Evolutionary conservation across 2,329 filamentous ascomycete species (phyloP).

Genomic region (Elsinoe perseae): DNA sequence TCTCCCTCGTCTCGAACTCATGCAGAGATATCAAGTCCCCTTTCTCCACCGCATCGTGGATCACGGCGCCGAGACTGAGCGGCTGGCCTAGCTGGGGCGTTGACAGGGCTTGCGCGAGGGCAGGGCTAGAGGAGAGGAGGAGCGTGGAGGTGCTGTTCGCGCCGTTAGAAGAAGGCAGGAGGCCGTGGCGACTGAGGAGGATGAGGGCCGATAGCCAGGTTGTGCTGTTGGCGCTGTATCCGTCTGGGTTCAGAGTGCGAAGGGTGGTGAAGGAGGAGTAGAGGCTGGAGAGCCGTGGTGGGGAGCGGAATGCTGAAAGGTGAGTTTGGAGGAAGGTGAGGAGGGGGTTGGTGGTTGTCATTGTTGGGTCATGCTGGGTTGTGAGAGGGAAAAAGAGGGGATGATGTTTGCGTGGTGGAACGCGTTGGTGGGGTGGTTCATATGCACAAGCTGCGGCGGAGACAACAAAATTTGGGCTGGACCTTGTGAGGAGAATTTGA

Average conservation of each 20-base stretch:
- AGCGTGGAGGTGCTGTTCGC: slow-evolving; percentile 27
- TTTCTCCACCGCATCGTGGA: slow-evolving; percentile 64
- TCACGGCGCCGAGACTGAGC: slow-evolving; percentile 67
- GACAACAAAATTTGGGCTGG: not conserved
- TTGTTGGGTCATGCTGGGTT: not conserved
- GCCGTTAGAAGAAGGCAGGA: slow-evolving; percentile 39
- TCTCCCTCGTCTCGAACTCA: slow-evolving; percentile 57
- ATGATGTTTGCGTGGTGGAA: not conserved
- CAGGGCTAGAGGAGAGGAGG: slow-evolving; percentile 48
- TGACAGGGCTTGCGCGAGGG: slow-evolving; percentile 63
- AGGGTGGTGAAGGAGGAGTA: slow-evolving; percentile 81
- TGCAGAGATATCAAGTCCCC: slow-evolving; percentile 62
- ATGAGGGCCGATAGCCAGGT: slow-evolving; percentile 72
- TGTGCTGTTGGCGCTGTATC: slow-evolving; percentile 69
- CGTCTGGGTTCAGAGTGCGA: slow-evolving; percentile 70
- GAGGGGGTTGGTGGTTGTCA: slow-evolving; percentile 33
- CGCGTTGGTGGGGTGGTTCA: not conserved
- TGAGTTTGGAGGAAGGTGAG: slow-evolving; percentile 51
- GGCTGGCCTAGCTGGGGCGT: slow-evolving; percentile 73
- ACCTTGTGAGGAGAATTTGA: too few relatives aligned
- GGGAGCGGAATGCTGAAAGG: slow-evolving; percentile 38
- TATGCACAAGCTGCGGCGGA: not conserved
- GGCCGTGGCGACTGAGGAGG: slow-evolving; percentile 58
- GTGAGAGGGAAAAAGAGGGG: not conserved
- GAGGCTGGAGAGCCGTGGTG: slow-evolving; percentile 70